Evolutionary conservation across 202 grass and related monocot species (phyloP).

Genomic region (Setaria viridis): DNA sequence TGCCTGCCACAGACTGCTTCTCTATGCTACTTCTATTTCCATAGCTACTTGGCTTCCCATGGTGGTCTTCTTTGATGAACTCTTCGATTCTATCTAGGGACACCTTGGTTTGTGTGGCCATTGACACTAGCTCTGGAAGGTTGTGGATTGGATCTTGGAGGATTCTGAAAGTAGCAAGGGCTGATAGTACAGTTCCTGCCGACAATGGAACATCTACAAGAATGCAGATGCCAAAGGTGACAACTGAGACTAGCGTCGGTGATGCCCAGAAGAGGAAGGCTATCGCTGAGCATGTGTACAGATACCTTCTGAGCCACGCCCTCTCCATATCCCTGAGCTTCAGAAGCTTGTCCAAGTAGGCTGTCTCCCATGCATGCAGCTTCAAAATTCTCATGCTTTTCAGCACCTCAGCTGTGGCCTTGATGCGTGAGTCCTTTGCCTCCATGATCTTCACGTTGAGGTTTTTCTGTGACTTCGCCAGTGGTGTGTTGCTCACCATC

Average conservation of each 20-base stretch:
- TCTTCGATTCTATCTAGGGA: slow-evolving; percentile 80
- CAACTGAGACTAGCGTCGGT: slow-evolving; percentile 75
- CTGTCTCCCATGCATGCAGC: slow-evolving; percentile 86
- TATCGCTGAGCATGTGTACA: slow-evolving; percentile 80
- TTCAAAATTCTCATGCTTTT: slow-evolving; percentile 94
- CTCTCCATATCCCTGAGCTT: slow-evolving; percentile 72
- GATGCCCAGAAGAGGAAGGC: slow-evolving; percentile 91
- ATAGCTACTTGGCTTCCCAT: slow-evolving; percentile 45
- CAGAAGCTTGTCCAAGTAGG: slow-evolving; percentile 75
- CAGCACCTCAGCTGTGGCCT: slow-evolving; percentile 79
- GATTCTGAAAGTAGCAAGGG: slow-evolving; percentile 89
- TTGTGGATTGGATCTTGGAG: slow-evolving; percentile 95
- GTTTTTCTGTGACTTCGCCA: slow-evolving; percentile 69
- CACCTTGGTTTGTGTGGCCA: slow-evolving; percentile 88
- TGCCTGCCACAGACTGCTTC: slow-evolving; percentile 31
- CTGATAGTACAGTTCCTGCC: slow-evolving; percentile 71
- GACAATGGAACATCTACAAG: slow-evolving; percentile 66
- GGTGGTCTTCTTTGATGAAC: slow-evolving; percentile 70
- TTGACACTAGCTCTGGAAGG: slow-evolving; percentile 83
- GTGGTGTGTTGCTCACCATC: slow-evolving; percentile 88
- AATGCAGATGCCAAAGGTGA: slow-evolving; percentile 82
- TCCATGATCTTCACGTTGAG: slow-evolving; percentile 87
- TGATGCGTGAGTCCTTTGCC: slow-evolving; percentile 84
- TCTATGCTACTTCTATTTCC: slow-evolving; percentile 13
- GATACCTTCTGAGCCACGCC: slow-evolving; percentile 71